Conservation (phyloP, 192 early-diverging fungal genomes). For the Coemansia aciculifera region DNA sequence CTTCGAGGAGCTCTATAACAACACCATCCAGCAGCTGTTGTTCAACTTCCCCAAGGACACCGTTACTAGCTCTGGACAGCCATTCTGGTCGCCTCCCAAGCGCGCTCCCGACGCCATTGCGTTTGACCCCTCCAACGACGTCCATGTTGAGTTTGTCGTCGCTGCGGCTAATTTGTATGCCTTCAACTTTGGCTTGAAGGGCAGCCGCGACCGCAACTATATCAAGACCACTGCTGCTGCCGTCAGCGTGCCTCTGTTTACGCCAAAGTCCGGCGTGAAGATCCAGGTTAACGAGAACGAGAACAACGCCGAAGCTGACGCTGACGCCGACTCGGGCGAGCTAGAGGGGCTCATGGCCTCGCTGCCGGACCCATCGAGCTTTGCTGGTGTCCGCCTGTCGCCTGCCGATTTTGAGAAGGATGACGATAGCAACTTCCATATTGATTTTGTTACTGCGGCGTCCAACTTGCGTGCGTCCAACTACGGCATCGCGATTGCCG, state of each 20-base stretch:
- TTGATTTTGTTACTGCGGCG: conserved; percentile 97
- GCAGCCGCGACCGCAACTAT: conserved; percentile 70
- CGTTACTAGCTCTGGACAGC: conserved; percentile 80
- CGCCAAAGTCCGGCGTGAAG: conserved; percentile 89
- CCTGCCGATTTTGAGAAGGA: conserved; percentile 99
- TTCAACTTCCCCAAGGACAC: conserved; percentile 97
- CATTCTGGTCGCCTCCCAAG: conserved; percentile 98
- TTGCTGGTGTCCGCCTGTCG: conserved; percentile 81
- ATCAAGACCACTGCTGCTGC: conserved; percentile 63
- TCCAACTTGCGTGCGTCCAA: conserved; percentile 92
- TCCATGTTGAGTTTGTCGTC: conserved; percentile 90
- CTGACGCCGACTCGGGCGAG: conserved; percentile 29
- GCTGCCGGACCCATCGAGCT: conserved; percentile 74
- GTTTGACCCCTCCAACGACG: conserved; percentile 69
- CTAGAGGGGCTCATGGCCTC: conserved; percentile 67
- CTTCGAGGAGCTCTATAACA: conserved; percentile 94
- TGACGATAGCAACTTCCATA: conserved; percentile 99
- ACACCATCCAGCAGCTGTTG: conserved; percentile 90
- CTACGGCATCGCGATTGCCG: conserved; percentile 72
- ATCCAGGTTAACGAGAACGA: conserved; percentile 92
- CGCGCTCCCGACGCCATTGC: conserved; percentile 80
- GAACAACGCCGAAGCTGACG: conserved; percentile 46
- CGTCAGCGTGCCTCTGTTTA: conserved; percentile 78
- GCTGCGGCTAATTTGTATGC: conserved; percentile 92
- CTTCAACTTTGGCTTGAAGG: conserved; percentile 93